Evolutionary conservation across 257 asterid genomes (phyloP).

Genomic region (Scutellaria galericulata): DNA sequence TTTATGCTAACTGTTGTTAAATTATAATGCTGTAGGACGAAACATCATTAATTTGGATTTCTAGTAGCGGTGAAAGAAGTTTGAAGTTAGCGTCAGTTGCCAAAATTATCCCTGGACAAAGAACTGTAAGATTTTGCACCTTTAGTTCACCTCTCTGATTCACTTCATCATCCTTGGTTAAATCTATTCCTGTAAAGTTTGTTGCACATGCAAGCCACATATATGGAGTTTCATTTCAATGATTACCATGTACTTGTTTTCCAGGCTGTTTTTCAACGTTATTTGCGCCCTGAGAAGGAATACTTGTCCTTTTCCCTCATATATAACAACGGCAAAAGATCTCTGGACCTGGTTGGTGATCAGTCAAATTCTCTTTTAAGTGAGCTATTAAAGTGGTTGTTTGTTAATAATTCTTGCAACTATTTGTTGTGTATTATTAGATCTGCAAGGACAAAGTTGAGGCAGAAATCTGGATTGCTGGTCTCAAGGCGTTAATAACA

Average conservation of each 20-base stretch:
- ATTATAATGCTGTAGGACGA: conserved; percentile 59
- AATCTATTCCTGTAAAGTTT: conserved; percentile 2
- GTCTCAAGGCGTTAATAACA: conserved; percentile 79
- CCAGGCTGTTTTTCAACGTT: conserved; percentile 93
- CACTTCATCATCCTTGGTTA: conserved; percentile 26
- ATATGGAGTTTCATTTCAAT: conserved; percentile 11
- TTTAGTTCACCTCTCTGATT: conserved; percentile 30
- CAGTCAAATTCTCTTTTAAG: conserved; percentile 2
- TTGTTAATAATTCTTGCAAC: conserved; percentile 28
- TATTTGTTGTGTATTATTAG: conserved; percentile 41
- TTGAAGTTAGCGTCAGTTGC: conserved; percentile 82
- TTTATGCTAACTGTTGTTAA: conserved; percentile 32
- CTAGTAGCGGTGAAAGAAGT: conserved; percentile 77
- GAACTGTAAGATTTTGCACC: conserved; percentile 68
- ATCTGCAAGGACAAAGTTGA: conserved; percentile 94
- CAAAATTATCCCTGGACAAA: conserved; percentile 91
- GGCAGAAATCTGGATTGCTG: conserved; percentile 94
- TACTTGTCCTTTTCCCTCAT: conserved; percentile 90
- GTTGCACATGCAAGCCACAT: conserved; percentile 15
- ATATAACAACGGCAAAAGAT: conserved; percentile 87
- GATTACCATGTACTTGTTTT: conserved; percentile 33
- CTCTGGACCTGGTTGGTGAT: conserved; percentile 90
- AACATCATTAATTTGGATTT: conserved; percentile 81
- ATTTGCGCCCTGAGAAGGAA: conserved; percentile 88
- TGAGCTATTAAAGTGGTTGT: conserved; percentile 2